Evolutionary conservation across 1,284 basidiomycete species (phyloP), one percentile per base, ranked within the genome.

Genomic region (Limonomyces culmigenus): DNA sequence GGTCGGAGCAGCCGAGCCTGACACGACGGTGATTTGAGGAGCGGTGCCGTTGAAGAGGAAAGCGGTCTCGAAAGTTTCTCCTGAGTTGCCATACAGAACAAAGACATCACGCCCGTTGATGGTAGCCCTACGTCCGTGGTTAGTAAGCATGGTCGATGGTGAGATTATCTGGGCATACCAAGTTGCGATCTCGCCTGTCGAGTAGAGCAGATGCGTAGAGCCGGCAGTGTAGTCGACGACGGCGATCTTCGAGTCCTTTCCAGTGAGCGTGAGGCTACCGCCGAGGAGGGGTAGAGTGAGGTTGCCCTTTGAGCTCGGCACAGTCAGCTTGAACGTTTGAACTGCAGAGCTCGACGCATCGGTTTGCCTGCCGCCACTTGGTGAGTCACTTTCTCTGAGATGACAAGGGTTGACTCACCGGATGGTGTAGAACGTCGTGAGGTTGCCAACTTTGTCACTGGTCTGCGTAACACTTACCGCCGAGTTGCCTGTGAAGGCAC

Each of bases 241-340:
- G 38, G 65, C 58, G 33, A 69, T 54, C 46, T 67, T 68, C 1
- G 63, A 65, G 43, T 69, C 66, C 32, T 61, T 50, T 33, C 59
- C 60, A 3, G 54, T 55, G n/a, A 65, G 44, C 10, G 51, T 55
- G 25, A 60, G 46, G 20, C 40, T 42, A n/a, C 51, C 51, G 5
- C 44, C 41, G 25, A 42, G 42, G 42, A 51, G 54, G 4, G 62
- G 63, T 13, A 64, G 47, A 3, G 46, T 48, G 44, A 67, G 41
- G 19, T 43, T 38, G n/a, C 65, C 65, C 4, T 52, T 48, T 36
- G 62, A 64, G 11, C 64, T 68, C 2, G 56, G 49, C 4, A 67
- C 38, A 2, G 49, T 59, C 13, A 68, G 40, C 11, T 46, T 56
- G 36, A 62, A 62, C 2, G 47, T 52, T 39, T 60, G 58, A 4